Evolutionary conservation across 139 green algal genomes (phyloP), one percentile per base, ranked within the genome.

Genomic region (Chlorella sorokiniana): DNA sequence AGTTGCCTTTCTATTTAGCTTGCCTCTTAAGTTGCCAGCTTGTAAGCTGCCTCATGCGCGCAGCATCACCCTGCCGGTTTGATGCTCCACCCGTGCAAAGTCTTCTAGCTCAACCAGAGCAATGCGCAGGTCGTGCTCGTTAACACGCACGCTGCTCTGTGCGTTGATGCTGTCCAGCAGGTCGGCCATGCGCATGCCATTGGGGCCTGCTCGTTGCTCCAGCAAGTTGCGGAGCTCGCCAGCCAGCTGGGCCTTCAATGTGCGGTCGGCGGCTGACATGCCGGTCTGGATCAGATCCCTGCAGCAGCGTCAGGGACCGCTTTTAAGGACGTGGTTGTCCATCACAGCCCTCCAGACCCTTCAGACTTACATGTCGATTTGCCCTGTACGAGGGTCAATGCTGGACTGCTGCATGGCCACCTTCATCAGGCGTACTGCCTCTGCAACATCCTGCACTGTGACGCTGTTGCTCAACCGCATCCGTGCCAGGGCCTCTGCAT

Each of bases 321-420:
- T n/a, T n/a, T n/a, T n/a, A n/a, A n/a, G n/a, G n/a, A n/a, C n/a
- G n/a, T n/a, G n/a, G n/a, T n/a, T n/a, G n/a, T n/a, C n/a, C n/a
- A n/a, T n/a, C n/a, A 56, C 14, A 27, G 37, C 16, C 35, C 31
- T 9, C 33, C 14, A 51, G 64, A n/a, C 64, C 4, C 4, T 31
- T 33, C 71, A 20, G 59, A 29, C 22, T 69, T 62, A 33, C 90
- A 95, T 93, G 85, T 94, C 91, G 72, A 95, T 92, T 65, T 85
- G 83, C 25, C 94, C 94, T 38, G 94, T 96, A 23, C 41, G 83
- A 18, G 92, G 91, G 78, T 97, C 94, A 11, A 90, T 93, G 27
- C 89, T 90, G 23, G 87, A 79, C 85, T 94, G 90, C 86, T 95
- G 93, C 91, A 97, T 88, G 27, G 93, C 92, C 56, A 92, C 89